Conservation (phyloP, 805 yeast species). For the Metahyphopichia silvanorum region DNA sequence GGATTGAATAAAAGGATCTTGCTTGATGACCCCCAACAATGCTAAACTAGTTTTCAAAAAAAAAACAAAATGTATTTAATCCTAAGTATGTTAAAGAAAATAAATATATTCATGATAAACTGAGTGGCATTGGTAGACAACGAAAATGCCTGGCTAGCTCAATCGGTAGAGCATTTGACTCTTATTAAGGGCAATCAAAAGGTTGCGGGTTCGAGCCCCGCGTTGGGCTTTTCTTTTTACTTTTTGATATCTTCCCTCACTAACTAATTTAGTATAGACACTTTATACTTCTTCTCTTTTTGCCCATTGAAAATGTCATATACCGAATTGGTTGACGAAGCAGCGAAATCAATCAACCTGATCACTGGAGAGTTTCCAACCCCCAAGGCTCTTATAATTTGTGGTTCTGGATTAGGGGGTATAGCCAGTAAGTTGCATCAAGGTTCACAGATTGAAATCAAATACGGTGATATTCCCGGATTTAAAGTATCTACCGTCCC, state of each 20-base stretch:
- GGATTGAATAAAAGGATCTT: no score
- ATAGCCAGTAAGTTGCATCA: slow-evolving; percentile 54
- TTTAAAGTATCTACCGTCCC: slow-evolving; percentile 79
- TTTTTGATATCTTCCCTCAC: no score
- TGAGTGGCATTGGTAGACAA: no score
- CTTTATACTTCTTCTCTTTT: no score
- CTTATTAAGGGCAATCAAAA: slow-evolving; percentile 27
- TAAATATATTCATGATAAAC: no score
- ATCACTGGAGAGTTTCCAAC: slow-evolving; percentile 8
- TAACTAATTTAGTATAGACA: no score
- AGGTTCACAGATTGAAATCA: slow-evolving; percentile 46
- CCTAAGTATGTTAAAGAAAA: no score
- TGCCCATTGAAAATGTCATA: no score
- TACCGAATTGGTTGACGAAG: slow-evolving; percentile 6
- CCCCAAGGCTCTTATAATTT: slow-evolving; percentile 76
- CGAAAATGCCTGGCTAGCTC: slow-evolving; percentile 25
- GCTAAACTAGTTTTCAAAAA: no score
- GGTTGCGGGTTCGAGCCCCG: slow-evolving; percentile 35
- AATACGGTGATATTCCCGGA: slow-evolving; percentile 73
- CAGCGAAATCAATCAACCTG: slow-evolving; percentile 5
- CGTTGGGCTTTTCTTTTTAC: slow-evolving; percentile 22
- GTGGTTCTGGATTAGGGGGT: slow-evolving; percentile 95
- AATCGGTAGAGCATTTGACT: slow-evolving; percentile 34
- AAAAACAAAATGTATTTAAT: no score
- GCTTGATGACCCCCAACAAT: no score